Base-by-base conservation (phyloP, 768 basidiomycete species). In the Mycena belliarum region DNA sequence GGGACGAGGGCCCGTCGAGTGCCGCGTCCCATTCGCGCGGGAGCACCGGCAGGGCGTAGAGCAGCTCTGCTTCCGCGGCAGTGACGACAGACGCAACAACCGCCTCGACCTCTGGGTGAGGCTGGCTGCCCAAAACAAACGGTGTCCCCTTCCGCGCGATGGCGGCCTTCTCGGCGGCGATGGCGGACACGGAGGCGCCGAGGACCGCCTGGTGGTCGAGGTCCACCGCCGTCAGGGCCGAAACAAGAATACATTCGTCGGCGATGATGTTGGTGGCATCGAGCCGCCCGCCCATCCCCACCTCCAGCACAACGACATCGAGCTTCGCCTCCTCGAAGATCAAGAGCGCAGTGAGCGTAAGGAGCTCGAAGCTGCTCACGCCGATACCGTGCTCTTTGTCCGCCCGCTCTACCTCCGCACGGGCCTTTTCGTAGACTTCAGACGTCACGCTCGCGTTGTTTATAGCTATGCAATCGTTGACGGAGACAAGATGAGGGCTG, bases 221-320 rank as follows among this genome's bases (percentile, higher is more conserved):
- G 70, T 94, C 95, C 21, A 98, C 91, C 3, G 87, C 73, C 0
- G 95, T 93, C 25, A 98, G 76, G 29, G 85, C 89, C n/a, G 91
- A 92, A 2, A 87, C 84, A 29, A 93, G 71, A 40, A 95, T 81
- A 49, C 75, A 75, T 1, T 81, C 76, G 43, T 88, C 82, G 2
- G 91, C 82, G 20, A 98, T 83, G 52, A 90, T 81, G 69, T 99
- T 99, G 3, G 97, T 99, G 20, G 97, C 96, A 69, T 98, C 97
- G 48, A 88, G 73, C 4, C 84, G 79, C 6, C 97, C 97, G 0
- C 97, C 97, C 89, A 99, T 88, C 0, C 97, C 96, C 11, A 94
- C 95, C 73, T 99, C 96, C 42, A 97, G 72, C 11, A 98, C 84
- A 21, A 87, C 88, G 37, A 98, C 66, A 63, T 98, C 95, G 7